Evolutionary conservation across 1,284 basidiomycete genomes (phyloP), one percentile per base, ranked within the genome.

Genomic region (Ceratobasidium papillatum): DNA sequence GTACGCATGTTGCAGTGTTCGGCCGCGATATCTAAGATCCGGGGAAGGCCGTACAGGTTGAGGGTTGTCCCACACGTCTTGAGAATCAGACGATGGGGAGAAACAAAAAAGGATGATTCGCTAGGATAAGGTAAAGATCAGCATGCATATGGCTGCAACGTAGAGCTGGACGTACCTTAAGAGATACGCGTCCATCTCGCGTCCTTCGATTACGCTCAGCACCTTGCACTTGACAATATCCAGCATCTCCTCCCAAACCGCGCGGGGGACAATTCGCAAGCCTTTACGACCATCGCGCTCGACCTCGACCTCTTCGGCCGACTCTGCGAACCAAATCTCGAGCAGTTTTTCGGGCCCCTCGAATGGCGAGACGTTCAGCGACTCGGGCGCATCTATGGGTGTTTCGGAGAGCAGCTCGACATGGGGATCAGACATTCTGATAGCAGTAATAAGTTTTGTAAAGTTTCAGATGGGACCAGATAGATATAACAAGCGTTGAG

Each of bases 11-110:
- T 88, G 66, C 94, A 95, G 73, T 94, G 87, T 54, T 90, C 86
- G 73, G 88, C 86, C 1, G 96, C 94, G 81, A 98, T 95, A 80
- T 95, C 90, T 77, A 99, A 91, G 81, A 99, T 96, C 75, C 94
- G 90, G 43, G 95, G 93, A 63, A 99, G 87, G 32, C 98, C 98
- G 75, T 98, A 88, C 54, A 99, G 90, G 83, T 99, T 98, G 75
- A 99, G 92, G 11, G 98, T 99, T 0, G 98, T 99, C 19, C 98
- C 98, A 82, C 98, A 99, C 11, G 98, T 99, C 85, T 99, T 99
- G 80, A 99, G 89, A 79, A 99, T 99, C 78, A 99, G 87, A 78
- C 96, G 93, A 85, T 99, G 96, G 1, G 97, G 91, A 62, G 94
- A 96, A 76, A 99, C 91, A 81, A 99, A 98, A 79, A 99, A 88